Base-by-base conservation (phyloP, 108 stramenopile genomes). In the Stephanodiscus minutulus region DNA sequence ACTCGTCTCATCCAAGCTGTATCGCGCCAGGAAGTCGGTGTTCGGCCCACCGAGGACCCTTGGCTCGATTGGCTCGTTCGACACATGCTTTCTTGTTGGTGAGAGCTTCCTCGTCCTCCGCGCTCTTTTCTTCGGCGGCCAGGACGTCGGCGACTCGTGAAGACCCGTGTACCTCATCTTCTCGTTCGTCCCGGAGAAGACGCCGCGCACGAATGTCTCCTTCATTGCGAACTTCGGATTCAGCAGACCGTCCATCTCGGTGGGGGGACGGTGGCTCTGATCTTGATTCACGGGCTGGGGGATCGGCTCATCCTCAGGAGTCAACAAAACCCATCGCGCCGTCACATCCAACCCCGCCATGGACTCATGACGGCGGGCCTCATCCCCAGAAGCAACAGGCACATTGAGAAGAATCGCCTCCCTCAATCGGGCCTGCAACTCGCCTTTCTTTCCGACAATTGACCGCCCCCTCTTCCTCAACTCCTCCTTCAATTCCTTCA, bases 291-390 rank as follows among this genome's bases (percentile, higher is more conserved):
- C 7, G 18, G 66, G 66, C 47, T 66, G 22, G 7, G 66, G 46
- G 12, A 66, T 55, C 17, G 66, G 66, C 21, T 25, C 39, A 3
- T 47, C 49, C 22, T 66, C 37, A 3, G 5, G 66, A 15, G 39
- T 43, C 11, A 52, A 7, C 28, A 60, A 31, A 33, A 66, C 47
- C 66, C 66, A 66, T 11, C 35, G 9, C 17, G 66, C 66, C 15
- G 49, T 52, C 22, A 66, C 66, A 35, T 66, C 66, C 20, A 66
- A 15, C 13, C 28, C 29, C 4, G 20, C 28, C 66, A 66, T 66
- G 21, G 7, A 24, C 7, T 53, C 49, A 21, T 66, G 31, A n/a
- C 66, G 20, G 7, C 5, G 22, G 4, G 15, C 35, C 13, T 33
- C 35, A 66, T 15, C 17, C 6, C 8, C 24, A 5, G 66, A 47